Base-by-base conservation (phyloP, 2,329 filamentous ascomycete species). In the Pseudogymnoascus destructans region DNA sequence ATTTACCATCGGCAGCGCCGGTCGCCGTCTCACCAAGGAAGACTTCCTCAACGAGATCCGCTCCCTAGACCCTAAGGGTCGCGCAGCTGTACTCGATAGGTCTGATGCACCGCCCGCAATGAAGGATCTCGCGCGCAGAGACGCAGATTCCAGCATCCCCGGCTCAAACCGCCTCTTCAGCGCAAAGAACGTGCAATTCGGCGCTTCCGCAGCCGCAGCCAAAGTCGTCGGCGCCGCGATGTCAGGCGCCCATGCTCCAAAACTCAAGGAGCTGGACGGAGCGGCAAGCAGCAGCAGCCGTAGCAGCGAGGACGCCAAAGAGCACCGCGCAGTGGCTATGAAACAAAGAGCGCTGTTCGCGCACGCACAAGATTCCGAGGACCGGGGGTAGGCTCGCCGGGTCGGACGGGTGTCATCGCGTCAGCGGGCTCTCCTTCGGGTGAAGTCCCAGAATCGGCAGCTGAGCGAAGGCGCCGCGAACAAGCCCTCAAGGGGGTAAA, bases 1-100 rank as follows among this genome's bases (percentile, higher is more conserved):
- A 11, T 92, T 91, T 70, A 90, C 84, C 1, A 86, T 92, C 62
- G 81, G 79, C 46, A 82, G 84, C 32, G 80, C 83, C n/a, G 86
- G 86, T 4, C 77, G 78, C 61, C 81, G 87, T 54, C 85, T 93
- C 80, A 90, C 79, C 61, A 91, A 91, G 71, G 81, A 85, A 3
- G 86, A 90, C 66, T 92, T 93, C 67, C 82, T 93, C 61, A 75
- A 78, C 52, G 82, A 89, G 67, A 84, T 93, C 66, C 81, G 83
- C 63, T 80, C 82, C 62, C 76, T 92, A 60, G 86, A 92, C 67
- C 79, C 80, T 21, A 81, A 81, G 66, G 81, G 83, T 35, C 73
- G 68, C 38, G 61, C 58, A 21, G 66, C 69, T 36, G 55, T 69
- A 15, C 60, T 70, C 3, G 60, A 64, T 33, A 57, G 60, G 32